Percentiles rank a stretch among this genome's conserved stretches.
Evolutionary conservation across 2,329 filamentous ascomycete genomes (phyloP).

Genomic region (Neocatenulostroma microsporum): DNA sequence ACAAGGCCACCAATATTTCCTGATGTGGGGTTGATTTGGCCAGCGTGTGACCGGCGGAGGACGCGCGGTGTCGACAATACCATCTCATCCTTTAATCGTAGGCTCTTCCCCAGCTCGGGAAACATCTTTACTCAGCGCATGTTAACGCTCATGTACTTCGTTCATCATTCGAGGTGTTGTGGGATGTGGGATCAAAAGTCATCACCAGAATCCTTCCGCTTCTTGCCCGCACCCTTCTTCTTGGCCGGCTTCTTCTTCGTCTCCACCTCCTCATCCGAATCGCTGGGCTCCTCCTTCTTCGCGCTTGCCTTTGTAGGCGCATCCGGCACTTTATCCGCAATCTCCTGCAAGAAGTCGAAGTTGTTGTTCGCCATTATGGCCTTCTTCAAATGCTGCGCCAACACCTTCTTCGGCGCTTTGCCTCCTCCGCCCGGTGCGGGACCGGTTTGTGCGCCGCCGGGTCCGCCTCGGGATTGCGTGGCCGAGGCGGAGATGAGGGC

Average conservation of each 20-base stretch:
- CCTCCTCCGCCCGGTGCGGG: slow-evolving; percentile 12
- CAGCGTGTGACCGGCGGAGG: too few relatives aligned
- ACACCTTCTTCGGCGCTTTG: slow-evolving; percentile 68
- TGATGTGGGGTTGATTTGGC: too few relatives aligned
- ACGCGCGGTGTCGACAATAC: too few relatives aligned
- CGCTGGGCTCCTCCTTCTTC: slow-evolving; percentile 24
- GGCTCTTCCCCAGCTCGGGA: too few relatives aligned
- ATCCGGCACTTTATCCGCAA: slow-evolving; percentile 75
- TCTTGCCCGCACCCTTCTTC: slow-evolving; percentile 16
- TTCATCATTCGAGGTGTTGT: too few relatives aligned
- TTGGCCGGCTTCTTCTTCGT: too few relatives aligned
- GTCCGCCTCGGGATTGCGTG: slow-evolving; percentile 57
- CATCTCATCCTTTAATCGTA: too few relatives aligned
- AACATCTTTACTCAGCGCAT: too few relatives aligned
- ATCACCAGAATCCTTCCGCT: slow-evolving; percentile 24
- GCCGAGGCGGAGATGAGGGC: slow-evolving; percentile 83
- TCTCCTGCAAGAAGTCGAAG: slow-evolving; percentile 88
- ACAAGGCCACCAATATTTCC: too few relatives aligned
- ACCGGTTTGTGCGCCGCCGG: too few relatives aligned
- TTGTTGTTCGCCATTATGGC: slow-evolving; percentile 83
- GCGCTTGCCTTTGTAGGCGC: slow-evolving; percentile 46
- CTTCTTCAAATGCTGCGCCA: slow-evolving; percentile 82
- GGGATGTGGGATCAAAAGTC: too few relatives aligned
- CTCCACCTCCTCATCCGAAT: slow-evolving; percentile 20
- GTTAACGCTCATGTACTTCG: too few relatives aligned